Conservation (phyloP, 148 eudicot species). For the Diospyros kaki region DNA sequence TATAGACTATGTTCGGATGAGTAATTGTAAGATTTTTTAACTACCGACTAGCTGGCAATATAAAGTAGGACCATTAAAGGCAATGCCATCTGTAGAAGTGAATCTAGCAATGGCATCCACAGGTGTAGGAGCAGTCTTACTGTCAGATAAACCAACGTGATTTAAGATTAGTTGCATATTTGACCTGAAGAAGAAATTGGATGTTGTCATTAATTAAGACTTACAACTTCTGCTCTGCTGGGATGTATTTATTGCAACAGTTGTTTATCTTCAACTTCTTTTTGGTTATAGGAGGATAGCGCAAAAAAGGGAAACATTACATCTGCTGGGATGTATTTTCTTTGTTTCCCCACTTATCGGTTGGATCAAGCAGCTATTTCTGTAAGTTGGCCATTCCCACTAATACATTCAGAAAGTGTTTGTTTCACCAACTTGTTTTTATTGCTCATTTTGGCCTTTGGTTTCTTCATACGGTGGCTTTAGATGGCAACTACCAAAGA, state of each 20-base stretch:
- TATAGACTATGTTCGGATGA: too few relatives aligned
- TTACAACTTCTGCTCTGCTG: background rate
- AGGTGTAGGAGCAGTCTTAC: too few relatives aligned
- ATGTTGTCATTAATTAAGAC: background rate
- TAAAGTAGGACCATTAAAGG: too few relatives aligned
- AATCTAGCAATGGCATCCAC: too few relatives aligned
- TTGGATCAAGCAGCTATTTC: conserved; percentile 55
- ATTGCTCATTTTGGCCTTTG: background rate
- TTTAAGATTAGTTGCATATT: too few relatives aligned
- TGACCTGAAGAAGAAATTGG: too few relatives aligned
- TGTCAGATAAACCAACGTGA: too few relatives aligned
- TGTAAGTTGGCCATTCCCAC: conserved; percentile 40
- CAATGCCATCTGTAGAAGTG: too few relatives aligned
- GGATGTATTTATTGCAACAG: background rate
- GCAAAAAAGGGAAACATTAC: conserved; percentile 77
- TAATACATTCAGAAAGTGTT: background rate
- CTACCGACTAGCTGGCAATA: too few relatives aligned
- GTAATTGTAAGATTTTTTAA: too few relatives aligned
- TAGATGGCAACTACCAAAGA: conserved; percentile 80
- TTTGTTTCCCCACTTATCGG: conserved; percentile 86
- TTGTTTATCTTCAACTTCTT: conserved; percentile 2
- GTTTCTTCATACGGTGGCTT: conserved; percentile 11
- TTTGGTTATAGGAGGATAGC: conserved; percentile 67
- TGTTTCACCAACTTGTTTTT: background rate
- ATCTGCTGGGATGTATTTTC: conserved; percentile 96